phyloP scores from a whole-genome alignment of 371 early-diverging fungal genomes.

The Zychaea mexicana region DNA sequence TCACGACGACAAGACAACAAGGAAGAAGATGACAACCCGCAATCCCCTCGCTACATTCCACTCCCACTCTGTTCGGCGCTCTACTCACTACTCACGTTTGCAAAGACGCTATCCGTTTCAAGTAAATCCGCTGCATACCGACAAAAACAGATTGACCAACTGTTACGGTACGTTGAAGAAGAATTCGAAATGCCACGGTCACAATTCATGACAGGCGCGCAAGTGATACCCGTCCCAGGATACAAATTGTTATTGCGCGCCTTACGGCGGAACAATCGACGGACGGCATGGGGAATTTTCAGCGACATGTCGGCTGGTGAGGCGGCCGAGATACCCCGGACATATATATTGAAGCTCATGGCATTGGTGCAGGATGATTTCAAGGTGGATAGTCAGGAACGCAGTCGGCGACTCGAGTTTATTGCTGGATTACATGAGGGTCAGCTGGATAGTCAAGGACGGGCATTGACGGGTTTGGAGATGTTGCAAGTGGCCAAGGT shows the following conservation, averaged over 20 bases:
- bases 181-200: constrained; percentile 15
- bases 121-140: constrained; percentile 17
- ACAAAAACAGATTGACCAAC: constrained; percentile 31
- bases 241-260: constrained; percentile 31
- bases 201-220: constrained; percentile 24
- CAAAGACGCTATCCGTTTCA: constrained; percentile 17
- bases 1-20: constrained; percentile 15
- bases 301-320: constrained; percentile 16
- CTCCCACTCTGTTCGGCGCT: constrained; percentile 29
- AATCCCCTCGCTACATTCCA: constrained; percentile 24
- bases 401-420: constrained; percentile 16
- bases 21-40: too few species aligned
- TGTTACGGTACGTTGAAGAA: constrained; percentile 32
- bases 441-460: constrained; percentile 11
- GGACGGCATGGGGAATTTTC: constrained; percentile 28
- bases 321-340: constrained; percentile 19
- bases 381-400: constrained; percentile 20
- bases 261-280: constrained; percentile 13
- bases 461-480: constrained; percentile 25
- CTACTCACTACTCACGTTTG: constrained; percentile 39
- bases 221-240: constrained; percentile 29
- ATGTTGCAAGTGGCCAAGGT: constrained; percentile 29
- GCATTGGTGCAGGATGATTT: constrained; percentile 22
- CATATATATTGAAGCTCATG: constrained; percentile 29
- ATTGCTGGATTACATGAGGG: constrained; percentile 27